Evolutionary conservation across 2,329 filamentous ascomycete species (phyloP).

Genomic region (Spiromastix sp.): DNA sequence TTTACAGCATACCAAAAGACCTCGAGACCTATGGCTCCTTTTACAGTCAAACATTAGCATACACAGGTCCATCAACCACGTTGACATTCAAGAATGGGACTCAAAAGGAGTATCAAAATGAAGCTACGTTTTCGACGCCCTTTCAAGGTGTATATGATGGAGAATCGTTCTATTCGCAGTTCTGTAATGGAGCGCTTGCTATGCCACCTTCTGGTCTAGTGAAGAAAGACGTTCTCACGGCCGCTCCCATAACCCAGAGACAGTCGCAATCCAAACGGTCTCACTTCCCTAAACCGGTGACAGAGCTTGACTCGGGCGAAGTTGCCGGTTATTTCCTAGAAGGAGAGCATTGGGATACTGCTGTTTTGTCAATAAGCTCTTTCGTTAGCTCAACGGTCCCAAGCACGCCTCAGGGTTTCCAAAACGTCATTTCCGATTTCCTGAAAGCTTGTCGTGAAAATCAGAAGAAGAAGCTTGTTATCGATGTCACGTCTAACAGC

Average conservation of each 20-base stretch:
- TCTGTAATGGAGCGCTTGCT: conserved; percentile 17
- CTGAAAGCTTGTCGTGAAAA: conserved; percentile 36
- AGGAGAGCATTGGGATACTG: conserved; percentile 29
- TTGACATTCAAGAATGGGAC: conserved; percentile 24
- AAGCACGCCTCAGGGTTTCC: conserved; percentile 21
- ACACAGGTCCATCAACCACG: conserved; percentile 18
- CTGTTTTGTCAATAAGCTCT: conserved; percentile 33
- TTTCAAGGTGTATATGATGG: conserved; percentile 30
- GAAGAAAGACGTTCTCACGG: conserved; percentile 4
- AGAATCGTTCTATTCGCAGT: conserved; percentile 29
- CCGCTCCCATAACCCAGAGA: not conserved
- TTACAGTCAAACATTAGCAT: conserved; percentile 11
- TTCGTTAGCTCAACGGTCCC: conserved; percentile 21
- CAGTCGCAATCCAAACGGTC: not conserved
- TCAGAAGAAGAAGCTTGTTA: conserved; percentile 51
- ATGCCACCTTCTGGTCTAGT: conserved; percentile 7
- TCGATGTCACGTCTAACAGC: conserved; percentile 52
- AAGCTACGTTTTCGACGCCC: conserved; percentile 15
- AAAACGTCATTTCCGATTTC: conserved; percentile 33
- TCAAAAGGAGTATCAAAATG: conserved; percentile 15
- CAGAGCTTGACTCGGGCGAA: conserved; percentile 23
- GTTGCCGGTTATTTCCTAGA: conserved; percentile 37
- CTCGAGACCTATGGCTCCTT: conserved; percentile 6
- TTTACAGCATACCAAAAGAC: conserved; percentile 13
- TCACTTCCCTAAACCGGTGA: conserved; percentile 30